Conservation (phyloP, 1,284 basidiomycete species). For the Puccinia coronata region DNA sequence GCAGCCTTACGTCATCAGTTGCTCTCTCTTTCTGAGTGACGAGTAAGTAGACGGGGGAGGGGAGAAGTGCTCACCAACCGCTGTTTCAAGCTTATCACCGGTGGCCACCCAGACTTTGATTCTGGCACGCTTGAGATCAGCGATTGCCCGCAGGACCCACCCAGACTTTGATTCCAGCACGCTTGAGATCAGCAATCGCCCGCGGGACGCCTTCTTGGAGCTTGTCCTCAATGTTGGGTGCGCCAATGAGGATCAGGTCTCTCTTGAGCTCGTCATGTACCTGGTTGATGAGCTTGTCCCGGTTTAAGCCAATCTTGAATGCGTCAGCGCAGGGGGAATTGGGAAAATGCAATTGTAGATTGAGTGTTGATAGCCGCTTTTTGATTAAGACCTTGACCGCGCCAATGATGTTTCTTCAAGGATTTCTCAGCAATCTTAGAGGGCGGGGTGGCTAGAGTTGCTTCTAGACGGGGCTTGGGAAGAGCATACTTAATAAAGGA, state of each 20-base stretch:
- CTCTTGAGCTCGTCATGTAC: slow-evolving; percentile 80
- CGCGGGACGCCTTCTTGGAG: slow-evolving; percentile 98
- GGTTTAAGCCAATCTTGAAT: slow-evolving; percentile 71
- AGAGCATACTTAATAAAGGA: no score
- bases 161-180: slow-evolving; percentile 96
- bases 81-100: slow-evolving; percentile 97
- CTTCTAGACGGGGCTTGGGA: no score
- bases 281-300: slow-evolving; percentile 76
- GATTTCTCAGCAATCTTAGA: no score
- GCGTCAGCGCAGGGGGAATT: no score
- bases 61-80: slow-evolving; percentile 63
- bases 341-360: no score
- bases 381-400: no score
- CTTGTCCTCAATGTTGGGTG: slow-evolving; percentile 95
- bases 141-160: slow-evolving; percentile 96
- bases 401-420: no score
- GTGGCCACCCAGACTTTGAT: slow-evolving; percentile 99
- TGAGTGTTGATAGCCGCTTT: no score
- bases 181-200: slow-evolving; percentile 90
- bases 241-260: slow-evolving; percentile 81
- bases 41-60: neutral
- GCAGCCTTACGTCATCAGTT: neutral
- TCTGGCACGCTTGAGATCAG: slow-evolving; percentile 90
- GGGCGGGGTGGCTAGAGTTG: no score
- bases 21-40: neutral